Evolutionary conservation across 2,329 filamentous ascomycete genomes (phyloP).

Genomic region (Colletotrichum chrysophilum): DNA sequence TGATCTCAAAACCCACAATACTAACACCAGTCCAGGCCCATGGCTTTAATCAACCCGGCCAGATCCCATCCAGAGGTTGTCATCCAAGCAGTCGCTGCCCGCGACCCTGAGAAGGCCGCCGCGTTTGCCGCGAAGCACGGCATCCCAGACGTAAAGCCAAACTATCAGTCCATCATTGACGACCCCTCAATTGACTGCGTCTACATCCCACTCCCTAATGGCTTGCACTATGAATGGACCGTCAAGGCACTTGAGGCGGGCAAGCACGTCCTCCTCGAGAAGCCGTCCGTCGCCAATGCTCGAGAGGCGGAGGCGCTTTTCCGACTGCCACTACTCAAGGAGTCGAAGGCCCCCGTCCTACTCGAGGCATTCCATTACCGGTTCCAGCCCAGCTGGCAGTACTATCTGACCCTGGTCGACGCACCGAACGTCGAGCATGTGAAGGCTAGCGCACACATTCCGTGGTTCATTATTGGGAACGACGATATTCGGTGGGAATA

Average conservation of each 20-base stretch:
- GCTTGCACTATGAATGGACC: slow-evolving; percentile 50
- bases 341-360: slow-evolving; percentile 45
- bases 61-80: slow-evolving; percentile 58
- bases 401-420: slow-evolving; percentile 44
- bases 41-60: slow-evolving; percentile 52
- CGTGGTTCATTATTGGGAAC: slow-evolving; percentile 31
- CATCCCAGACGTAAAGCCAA: slow-evolving; percentile 53
- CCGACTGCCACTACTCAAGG: slow-evolving; percentile 35
- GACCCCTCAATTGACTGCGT: slow-evolving; percentile 48
- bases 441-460: slow-evolving; percentile 31
- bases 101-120: slow-evolving; percentile 50
- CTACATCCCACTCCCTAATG: slow-evolving; percentile 53
- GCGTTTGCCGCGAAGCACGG: slow-evolving; percentile 55
- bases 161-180: slow-evolving; percentile 48
- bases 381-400: slow-evolving; percentile 54
- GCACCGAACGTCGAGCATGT: slow-evolving; percentile 41
- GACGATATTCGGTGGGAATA: slow-evolving; percentile 51
- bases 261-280: slow-evolving; percentile 63
- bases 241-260: slow-evolving; percentile 50
- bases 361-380: slow-evolving; percentile 59
- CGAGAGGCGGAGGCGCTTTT: slow-evolving; percentile 51
- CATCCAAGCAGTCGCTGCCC: slow-evolving; percentile 56
- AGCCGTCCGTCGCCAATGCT: slow-evolving; percentile 53
- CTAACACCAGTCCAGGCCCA: slow-evolving; percentile 31
- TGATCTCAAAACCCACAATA: background rate